Conservation (phyloP, 345 rosid species). For the Lumnitzera racemosa region DNA sequence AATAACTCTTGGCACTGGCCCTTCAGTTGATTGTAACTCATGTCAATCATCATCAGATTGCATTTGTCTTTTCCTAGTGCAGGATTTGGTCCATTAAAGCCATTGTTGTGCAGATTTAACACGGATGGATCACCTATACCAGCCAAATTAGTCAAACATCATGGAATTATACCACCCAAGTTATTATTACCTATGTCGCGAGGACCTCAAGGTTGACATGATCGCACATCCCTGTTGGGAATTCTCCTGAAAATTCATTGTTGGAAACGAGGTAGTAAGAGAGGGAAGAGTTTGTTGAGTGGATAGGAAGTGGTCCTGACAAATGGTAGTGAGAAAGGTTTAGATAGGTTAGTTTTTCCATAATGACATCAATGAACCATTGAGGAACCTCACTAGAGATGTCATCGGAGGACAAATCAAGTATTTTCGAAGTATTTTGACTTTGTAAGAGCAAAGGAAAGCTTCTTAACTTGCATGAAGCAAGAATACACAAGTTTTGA, state of each 20-base stretch:
- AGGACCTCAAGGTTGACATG: not conserved
- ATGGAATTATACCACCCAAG: slow-evolving; percentile 12
- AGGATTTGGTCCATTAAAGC: not conserved
- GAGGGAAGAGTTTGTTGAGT: slow-evolving; percentile 1
- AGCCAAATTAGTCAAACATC: slow-evolving; percentile 8
- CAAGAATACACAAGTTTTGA: not conserved
- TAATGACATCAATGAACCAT: slow-evolving; percentile 4
- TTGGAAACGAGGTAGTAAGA: not conserved
- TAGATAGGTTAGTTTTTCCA: not conserved
- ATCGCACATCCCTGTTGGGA: slow-evolving; percentile 10
- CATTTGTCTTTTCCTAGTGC: fast-evolving
- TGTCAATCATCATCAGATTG: not conserved
- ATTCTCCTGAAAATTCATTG: slow-evolving; percentile 9
- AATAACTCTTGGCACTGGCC: not conserved
- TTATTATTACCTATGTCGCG: slow-evolving; percentile 7
- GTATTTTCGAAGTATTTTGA: not conserved
- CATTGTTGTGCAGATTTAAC: slow-evolving; percentile 4
- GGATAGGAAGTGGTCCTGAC: slow-evolving; percentile 10
- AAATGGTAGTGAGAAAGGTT: slow-evolving; percentile 10
- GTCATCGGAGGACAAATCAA: slow-evolving; percentile 3
- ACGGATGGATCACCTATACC: not conserved
- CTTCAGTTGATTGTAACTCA: slow-evolving; percentile 5
- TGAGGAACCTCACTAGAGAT: slow-evolving; percentile 10
- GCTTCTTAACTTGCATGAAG: slow-evolving; percentile 2
- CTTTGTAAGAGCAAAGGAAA: not conserved